Base-by-base conservation (phyloP, 495 filamentous ascomycete species). In the Amorphotheca resinae region DNA sequence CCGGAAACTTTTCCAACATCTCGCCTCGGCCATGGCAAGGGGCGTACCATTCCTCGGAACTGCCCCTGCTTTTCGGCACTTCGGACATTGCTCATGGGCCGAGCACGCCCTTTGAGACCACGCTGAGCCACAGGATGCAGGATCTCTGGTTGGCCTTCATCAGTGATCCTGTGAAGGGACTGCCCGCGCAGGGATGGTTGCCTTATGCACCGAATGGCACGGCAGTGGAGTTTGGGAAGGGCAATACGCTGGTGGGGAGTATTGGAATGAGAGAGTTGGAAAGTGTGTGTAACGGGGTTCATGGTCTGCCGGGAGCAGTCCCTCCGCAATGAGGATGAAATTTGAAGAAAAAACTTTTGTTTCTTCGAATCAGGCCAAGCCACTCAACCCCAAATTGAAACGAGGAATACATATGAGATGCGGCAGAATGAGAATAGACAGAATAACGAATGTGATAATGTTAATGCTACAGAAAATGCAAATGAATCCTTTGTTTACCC, bases 1-100 rank as follows among this genome's bases (percentile, higher is more conserved):
- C 59, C 11, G 72, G 69, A 0, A 69, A 68, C 33, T 74, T 73
- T 43, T 53, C 64, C 4, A 61, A 60, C 14, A 70, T 98, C 48
- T 75, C 79, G 3, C 80, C 86, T 3, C 48, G 52, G 16, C 51
- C 53, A 16, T 68, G 65, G 63, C 47, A 64, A 43, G 66, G 65
- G 11, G 62, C 67, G 0, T 69, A 64, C 44, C 68, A 72, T 45
- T 45, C 45, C 16, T 54, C 63, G 7, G 68, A 72, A 41, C 51
- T 72, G 5, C 59, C 63, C 8, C 49, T 68, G 38, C 38, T 66
- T 15, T 68, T 69, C 48, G 67, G 65, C 0, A 68, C 67, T 4
- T 53, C 62, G 34, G 51, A 59, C 36, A 50, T 56, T 37, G 53
- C 50, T 7, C 37, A 33, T 16, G 58, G 60, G n/a, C 34, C 48